phyloP scores from a whole-genome alignment of 305 asterid genomes.

The Rubia balearica region DNA sequence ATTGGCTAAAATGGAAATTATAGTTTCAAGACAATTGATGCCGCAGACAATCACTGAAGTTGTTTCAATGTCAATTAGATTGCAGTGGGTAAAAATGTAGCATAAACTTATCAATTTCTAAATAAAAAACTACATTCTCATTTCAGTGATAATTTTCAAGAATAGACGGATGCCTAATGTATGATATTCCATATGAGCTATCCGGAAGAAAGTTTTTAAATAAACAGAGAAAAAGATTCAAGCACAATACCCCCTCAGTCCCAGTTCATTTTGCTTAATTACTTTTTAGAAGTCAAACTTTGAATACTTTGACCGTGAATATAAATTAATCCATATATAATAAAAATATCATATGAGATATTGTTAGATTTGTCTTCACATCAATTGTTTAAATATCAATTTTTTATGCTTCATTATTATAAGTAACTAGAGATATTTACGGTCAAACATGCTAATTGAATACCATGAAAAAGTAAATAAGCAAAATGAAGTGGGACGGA shows the following conservation, averaged over 20 bases:
- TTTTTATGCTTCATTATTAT: no score
- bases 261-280: no score
- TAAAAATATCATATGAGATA: no score
- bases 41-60: neutral
- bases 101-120: neutral
- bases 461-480: no score
- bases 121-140: neutral
- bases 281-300: no score
- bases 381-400: no score
- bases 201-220: neutral
- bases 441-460: no score
- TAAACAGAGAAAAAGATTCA: neutral
- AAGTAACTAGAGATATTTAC: no score
- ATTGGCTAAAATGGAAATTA: neutral
- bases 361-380: no score
- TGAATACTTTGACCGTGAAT: no score
- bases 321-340: no score
- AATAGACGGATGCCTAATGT: neutral
- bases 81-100: neutral
- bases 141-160: neutral
- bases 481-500: no score
- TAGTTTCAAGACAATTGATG: neutral
- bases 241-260: neutral
- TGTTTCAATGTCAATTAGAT: slow-evolving; percentile 4
- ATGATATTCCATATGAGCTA: slow-evolving; percentile 1